A percentile compares a stretch with the other conserved stretches of the same genome.
Evolutionary conservation across 208 protist species (phyloP).

Genomic region (Leishmania arabica): DNA sequence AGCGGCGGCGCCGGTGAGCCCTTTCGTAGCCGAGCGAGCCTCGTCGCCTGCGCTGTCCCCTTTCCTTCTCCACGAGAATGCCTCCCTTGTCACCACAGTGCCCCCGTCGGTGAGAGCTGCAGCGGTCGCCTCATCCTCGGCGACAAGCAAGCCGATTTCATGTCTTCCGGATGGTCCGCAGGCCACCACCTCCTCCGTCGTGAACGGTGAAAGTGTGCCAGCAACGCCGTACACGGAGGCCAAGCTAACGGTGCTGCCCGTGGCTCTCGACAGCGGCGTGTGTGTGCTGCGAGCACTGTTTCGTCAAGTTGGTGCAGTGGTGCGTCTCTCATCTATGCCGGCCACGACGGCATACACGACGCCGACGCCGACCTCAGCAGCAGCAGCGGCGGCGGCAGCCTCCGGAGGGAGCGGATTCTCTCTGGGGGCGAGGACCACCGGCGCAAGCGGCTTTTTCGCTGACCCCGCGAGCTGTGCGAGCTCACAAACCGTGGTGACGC

Average conservation of each 20-base stretch:
- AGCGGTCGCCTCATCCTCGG: neutral
- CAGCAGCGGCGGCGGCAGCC: neutral
- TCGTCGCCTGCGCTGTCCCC: neutral
- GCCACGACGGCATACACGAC: constrained; percentile 3
- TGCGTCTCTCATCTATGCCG: neutral
- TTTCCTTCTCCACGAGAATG: neutral
- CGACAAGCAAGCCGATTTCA: constrained; percentile 17
- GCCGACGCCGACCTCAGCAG: constrained; percentile 3
- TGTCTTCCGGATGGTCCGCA: neutral
- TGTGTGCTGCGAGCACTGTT: constrained; percentile 23
- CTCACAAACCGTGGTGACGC: neutral
- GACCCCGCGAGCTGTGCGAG: neutral
- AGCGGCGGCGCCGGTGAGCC: neutral
- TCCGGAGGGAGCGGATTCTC: neutral
- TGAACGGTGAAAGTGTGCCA: neutral
- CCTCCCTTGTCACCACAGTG: neutral
- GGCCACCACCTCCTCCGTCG: neutral
- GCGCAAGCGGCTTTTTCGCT: neutral
- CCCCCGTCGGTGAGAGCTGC: neutral
- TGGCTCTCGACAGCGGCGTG: constrained; percentile 1
- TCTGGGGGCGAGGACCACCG: neutral
- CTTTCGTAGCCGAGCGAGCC: neutral
- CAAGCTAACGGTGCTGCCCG: neutral
- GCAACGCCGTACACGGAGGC: neutral
- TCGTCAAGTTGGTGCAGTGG: constrained; percentile 13